These are phyloP conservation scores for Sicyos edulis DNA, from an alignment of 306 rosid species.

Conservation along the genomic window DNA sequence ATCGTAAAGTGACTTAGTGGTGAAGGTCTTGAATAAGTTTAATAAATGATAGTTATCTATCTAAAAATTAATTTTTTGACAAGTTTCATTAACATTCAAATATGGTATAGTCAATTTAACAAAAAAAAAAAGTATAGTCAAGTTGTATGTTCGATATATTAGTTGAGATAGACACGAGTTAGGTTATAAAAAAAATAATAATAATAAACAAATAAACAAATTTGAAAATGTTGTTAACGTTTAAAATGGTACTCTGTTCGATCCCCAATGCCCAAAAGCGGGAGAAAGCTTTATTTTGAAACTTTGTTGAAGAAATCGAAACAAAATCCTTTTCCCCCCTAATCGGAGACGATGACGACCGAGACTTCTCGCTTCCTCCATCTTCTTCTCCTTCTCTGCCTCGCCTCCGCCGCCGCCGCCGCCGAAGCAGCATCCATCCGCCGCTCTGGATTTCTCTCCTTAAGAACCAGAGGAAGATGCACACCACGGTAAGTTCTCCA, in stretches of 20 bases:
- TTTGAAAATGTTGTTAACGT: background rate
- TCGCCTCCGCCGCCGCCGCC: slow-evolving; percentile 21
- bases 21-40: too few species aligned
- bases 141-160: too few species aligned
- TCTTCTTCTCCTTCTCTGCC: slow-evolving; percentile 23
- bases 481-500: slow-evolving; percentile 51
- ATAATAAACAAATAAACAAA: background rate
- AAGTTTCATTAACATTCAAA: too few species aligned
- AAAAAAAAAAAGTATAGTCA: too few species aligned
- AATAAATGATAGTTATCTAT: too few species aligned
- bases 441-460: slow-evolving; percentile 58
- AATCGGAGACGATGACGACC: slow-evolving; percentile 3
- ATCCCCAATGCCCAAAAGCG: background rate
- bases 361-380: background rate
- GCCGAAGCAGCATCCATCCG: background rate
- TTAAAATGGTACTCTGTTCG: background rate
- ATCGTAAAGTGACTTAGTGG: too few species aligned
- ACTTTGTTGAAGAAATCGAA: background rate
- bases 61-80: too few species aligned
- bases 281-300: background rate
- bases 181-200: too few species aligned
- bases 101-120: too few species aligned
- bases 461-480: slow-evolving; percentile 65
- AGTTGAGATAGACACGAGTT: too few species aligned
- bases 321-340: background rate